A percentile compares a stretch with the other conserved stretches of the same genome.
phyloP scores from a whole-genome alignment of 2,329 filamentous ascomycete genomes.

The Ceratocystis cacaofunesta region DNA sequence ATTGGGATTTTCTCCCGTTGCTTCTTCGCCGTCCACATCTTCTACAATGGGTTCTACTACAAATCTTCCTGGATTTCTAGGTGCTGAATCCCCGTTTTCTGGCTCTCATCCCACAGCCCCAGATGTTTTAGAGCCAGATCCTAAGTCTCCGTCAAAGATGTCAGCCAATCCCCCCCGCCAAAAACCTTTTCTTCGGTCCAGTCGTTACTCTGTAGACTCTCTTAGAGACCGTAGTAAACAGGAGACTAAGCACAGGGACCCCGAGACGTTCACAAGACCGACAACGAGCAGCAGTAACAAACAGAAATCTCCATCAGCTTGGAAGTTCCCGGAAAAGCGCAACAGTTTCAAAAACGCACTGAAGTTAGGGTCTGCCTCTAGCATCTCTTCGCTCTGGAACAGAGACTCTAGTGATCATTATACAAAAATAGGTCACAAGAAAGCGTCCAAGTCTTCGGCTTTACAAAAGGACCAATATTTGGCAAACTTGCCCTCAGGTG shows the following conservation, averaged over 20 bases:
- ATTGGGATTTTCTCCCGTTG: background rate
- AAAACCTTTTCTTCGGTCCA: conserved; percentile 7
- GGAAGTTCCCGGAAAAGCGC: conserved; percentile 10
- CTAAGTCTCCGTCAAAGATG: conserved; percentile 1
- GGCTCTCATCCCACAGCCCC: background rate
- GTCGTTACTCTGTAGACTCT: conserved; percentile 1
- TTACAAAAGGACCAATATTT: background rate
- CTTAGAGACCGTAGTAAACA: conserved; percentile 4
- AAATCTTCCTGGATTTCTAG: background rate
- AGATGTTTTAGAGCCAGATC: background rate
- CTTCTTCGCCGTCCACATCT: background rate
- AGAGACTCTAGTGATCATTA: background rate
- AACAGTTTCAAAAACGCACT: conserved; percentile 9
- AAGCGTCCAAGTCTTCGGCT: background rate
- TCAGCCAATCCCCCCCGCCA: conserved; percentile 1
- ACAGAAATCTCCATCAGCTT: conserved; percentile 1
- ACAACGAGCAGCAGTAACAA: background rate
- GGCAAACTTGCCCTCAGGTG: background rate
- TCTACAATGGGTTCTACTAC: background rate
- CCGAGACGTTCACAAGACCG: background rate
- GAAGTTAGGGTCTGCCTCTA: conserved; percentile 10
- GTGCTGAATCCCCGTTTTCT: background rate
- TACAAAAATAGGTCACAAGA: conserved; percentile 13
- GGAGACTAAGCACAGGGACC: conserved; percentile 1
- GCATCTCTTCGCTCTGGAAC: conserved; percentile 9